phyloP scores from a whole-genome alignment of 2,329 filamentous ascomycete genomes.

The Ciborinia camelliae region DNA sequence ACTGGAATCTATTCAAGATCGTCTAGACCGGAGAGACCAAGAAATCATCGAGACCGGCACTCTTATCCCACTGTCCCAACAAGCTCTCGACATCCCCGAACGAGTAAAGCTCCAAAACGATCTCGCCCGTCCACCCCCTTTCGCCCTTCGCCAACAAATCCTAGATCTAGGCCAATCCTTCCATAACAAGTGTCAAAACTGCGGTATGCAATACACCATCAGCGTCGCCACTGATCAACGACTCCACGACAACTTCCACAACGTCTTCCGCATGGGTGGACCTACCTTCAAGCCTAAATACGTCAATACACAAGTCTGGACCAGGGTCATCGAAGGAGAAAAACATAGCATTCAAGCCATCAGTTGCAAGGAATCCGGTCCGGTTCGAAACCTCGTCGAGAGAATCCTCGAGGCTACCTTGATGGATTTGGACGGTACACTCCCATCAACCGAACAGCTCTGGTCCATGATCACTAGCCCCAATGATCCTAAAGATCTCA shows the following conservation, averaged over 20 bases:
- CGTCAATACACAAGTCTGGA: conserved; percentile 5
- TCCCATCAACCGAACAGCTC: not conserved
- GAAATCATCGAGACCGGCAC: not conserved
- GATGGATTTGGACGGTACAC: conserved; percentile 12
- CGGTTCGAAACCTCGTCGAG: conserved; percentile 2
- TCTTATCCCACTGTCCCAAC: not conserved
- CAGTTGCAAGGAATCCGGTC: not conserved
- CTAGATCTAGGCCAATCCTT: conserved; percentile 24
- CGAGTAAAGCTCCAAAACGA: conserved; percentile 11
- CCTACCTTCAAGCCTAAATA: not conserved
- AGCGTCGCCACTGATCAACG: conserved; percentile 19
- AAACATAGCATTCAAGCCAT: not conserved
- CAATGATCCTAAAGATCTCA: not conserved
- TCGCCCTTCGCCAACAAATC: conserved; percentile 17
- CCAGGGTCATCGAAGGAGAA: conserved; percentile 8
- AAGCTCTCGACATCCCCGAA: not conserved
- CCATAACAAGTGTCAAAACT: conserved; percentile 22
- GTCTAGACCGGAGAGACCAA: conserved; percentile 12
- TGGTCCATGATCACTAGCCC: conserved; percentile 20
- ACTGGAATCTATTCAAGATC: conserved; percentile 1
- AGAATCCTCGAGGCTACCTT: conserved; percentile 12
- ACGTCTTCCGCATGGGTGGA: conserved; percentile 4
- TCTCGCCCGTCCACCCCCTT: not conserved
- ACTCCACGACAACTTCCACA: conserved; percentile 21
- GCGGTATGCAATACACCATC: conserved; percentile 25